A percentile compares a stretch with the other conserved stretches of the same genome.
Conservation (phyloP, 805 yeast genomes). For the Geotrichum ghanense region DNA sequence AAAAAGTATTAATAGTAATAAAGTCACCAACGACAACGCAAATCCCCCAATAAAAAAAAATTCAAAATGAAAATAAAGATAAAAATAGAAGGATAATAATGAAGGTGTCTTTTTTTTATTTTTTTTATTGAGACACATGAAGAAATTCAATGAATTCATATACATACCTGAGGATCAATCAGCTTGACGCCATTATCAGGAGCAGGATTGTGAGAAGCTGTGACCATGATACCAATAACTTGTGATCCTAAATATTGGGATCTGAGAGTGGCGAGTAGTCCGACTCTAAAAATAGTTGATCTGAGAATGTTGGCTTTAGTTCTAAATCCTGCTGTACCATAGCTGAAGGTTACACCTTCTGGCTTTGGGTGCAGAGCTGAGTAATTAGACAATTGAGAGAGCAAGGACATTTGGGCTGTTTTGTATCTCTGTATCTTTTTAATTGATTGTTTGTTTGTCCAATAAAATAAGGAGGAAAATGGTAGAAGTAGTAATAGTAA, state of each 20-base stretch:
- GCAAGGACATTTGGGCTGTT: not conserved
- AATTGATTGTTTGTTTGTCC: too few species aligned
- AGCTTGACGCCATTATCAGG: slow-evolving; percentile 84
- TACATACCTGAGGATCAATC: slow-evolving; percentile 57
- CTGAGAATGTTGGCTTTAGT: slow-evolving; percentile 59
- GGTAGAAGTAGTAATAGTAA: too few species aligned
- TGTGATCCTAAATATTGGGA: slow-evolving; percentile 60
- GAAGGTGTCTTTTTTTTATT: too few species aligned
- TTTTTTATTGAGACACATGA: too few species aligned
- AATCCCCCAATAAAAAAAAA: too few species aligned
- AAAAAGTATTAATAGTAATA: too few species aligned
- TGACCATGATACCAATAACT: slow-evolving; percentile 89
- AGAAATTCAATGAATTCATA: not conserved
- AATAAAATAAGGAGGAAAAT: too few species aligned
- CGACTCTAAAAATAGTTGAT: slow-evolving; percentile 74
- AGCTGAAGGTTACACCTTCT: slow-evolving; percentile 36
- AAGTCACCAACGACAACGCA: not conserved
- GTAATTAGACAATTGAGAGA: not conserved
- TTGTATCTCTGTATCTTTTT: too few species aligned
- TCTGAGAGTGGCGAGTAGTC: slow-evolving; percentile 70
- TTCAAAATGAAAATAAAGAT: too few species aligned
- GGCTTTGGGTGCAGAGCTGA: slow-evolving; percentile 35
- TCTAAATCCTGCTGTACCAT: slow-evolving; percentile 98
- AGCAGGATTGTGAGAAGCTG: slow-evolving; percentile 93
- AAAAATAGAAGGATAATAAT: too few species aligned